A percentile compares a stretch with the other conserved stretches of the same genome.
Evolutionary conservation across 192 early-diverging fungal species (phyloP).

Genomic region (Phlyctochytrium planicorne): DNA sequence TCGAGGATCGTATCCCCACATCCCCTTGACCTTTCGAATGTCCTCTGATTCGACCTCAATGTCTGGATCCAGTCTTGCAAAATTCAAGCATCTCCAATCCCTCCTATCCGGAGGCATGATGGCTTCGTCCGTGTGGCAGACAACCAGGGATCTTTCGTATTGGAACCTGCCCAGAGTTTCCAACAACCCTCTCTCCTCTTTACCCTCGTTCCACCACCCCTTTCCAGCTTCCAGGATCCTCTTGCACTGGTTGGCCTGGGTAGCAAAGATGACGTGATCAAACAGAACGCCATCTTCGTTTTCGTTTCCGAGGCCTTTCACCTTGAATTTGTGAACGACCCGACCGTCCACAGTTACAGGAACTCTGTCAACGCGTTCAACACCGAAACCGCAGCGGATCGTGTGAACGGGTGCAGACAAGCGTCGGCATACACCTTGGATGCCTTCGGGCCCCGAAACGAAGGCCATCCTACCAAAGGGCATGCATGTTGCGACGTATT

Average conservation of each 20-base stretch:
- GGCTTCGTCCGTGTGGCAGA: conserved; percentile 47
- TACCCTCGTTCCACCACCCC: conserved; percentile 3
- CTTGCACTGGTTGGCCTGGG: conserved; percentile 49
- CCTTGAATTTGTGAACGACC: background rate
- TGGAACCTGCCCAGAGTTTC: conserved; percentile 35
- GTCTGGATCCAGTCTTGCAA: conserved; percentile 24
- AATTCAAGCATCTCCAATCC: conserved; percentile 50
- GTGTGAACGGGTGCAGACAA: conserved; percentile 36
- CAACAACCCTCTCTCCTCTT: too few species aligned
- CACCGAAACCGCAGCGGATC: conserved; percentile 26
- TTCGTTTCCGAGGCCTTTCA: background rate
- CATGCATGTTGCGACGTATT: conserved; percentile 38
- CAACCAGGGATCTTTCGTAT: conserved; percentile 44
- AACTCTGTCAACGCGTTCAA: conserved; percentile 26
- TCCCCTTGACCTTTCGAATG: background rate
- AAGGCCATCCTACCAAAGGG: conserved; percentile 51
- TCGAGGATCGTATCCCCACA: conserved; percentile 25
- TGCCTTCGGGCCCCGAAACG: conserved; percentile 39
- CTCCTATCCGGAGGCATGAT: conserved; percentile 39
- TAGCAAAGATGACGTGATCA: conserved; percentile 52
- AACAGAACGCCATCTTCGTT: conserved; percentile 10
- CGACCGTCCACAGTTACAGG: background rate
- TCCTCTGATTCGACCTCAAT: background rate
- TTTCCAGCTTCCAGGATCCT: conserved; percentile 26
- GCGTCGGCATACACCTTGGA: conserved; percentile 36